phyloP scores from a whole-genome alignment of 1,139 yeast genomes.

The Saccharomyces hybrid region DNA sequence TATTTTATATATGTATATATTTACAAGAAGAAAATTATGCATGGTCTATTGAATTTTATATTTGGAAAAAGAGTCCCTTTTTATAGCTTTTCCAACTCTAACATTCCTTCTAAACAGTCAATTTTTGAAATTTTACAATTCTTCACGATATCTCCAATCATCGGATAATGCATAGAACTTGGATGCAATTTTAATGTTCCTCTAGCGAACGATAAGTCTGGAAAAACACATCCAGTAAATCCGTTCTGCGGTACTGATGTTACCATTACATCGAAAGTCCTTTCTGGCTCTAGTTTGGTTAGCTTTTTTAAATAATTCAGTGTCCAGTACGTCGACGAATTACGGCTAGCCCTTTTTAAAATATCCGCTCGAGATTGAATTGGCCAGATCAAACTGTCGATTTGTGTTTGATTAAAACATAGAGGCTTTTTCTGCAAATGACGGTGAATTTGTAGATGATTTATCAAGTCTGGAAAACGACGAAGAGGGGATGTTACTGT shows the following conservation, averaged over 20 bases:
- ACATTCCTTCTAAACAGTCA: conserved; percentile 35
- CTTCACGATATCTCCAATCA: conserved; percentile 37
- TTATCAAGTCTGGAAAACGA: conserved; percentile 72
- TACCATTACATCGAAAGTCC: conserved; percentile 32
- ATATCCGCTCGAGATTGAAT: conserved; percentile 33
- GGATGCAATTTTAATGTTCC: conserved; percentile 22
- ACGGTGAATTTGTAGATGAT: conserved; percentile 63
- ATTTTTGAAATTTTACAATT: conserved; percentile 35
- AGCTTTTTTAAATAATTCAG: conserved; percentile 32
- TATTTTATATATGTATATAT: neutral
- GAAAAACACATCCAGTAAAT: conserved; percentile 33
- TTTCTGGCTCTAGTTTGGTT: conserved; percentile 8
- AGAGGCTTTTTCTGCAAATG: conserved; percentile 23
- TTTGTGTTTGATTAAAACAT: conserved; percentile 20
- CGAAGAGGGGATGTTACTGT: conserved; percentile 88
- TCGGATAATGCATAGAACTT: conserved; percentile 23
- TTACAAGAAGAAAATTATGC: conserved; percentile 2
- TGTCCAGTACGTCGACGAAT: conserved; percentile 37
- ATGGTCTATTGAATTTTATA: neutral
- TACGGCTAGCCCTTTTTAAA: conserved; percentile 28
- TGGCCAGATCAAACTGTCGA: conserved; percentile 27
- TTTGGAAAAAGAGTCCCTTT: neutral
- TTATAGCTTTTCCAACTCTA: conserved; percentile 21
- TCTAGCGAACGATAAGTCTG: conserved; percentile 34
- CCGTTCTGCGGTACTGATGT: conserved; percentile 36